Conservation (phyloP, 345 rosid genomes). For the Brassica carinata region DNA sequence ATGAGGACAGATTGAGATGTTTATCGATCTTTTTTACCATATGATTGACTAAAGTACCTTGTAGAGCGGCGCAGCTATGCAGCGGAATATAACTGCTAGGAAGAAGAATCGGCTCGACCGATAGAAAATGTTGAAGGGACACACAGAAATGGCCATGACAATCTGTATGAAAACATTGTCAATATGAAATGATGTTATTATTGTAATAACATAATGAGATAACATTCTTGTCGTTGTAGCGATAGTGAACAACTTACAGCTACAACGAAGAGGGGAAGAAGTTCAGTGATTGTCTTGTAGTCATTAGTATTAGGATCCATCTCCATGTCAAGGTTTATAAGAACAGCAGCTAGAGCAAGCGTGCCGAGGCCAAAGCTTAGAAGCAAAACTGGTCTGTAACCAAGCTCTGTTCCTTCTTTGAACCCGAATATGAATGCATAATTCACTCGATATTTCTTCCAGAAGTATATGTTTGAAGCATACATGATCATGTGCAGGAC, state of each 20-base stretch:
- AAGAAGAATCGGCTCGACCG: conserved; percentile 27
- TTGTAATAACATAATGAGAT: neutral
- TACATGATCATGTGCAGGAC: conserved; percentile 56
- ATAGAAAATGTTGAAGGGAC: conserved; percentile 42
- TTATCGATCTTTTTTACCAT: neutral
- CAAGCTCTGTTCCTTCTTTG: conserved; percentile 52
- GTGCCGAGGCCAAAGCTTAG: conserved; percentile 51
- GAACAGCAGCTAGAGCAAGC: conserved; percentile 45
- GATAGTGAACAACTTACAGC: conserved; percentile 36
- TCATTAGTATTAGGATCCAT: conserved; percentile 53
- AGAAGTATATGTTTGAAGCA: conserved; percentile 50
- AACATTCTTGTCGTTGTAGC: neutral
- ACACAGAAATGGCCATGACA: conserved; percentile 16
- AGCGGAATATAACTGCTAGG: conserved; percentile 39
- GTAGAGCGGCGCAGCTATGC: conserved; percentile 44
- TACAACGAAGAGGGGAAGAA: conserved; percentile 47
- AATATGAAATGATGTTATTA: neutral
- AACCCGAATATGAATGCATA: conserved; percentile 56
- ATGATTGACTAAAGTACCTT: conserved; percentile 27
- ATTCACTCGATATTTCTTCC: conserved; percentile 50
- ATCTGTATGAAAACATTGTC: conserved; percentile 25
- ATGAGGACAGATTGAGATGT: neutral
- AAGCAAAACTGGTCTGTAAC: conserved; percentile 30
- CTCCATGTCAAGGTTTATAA: conserved; percentile 54
- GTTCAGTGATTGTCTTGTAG: conserved; percentile 52